Evolutionary conservation across 177 flowering plant species (phyloP).

Genomic region (Vitis hybrid): DNA sequence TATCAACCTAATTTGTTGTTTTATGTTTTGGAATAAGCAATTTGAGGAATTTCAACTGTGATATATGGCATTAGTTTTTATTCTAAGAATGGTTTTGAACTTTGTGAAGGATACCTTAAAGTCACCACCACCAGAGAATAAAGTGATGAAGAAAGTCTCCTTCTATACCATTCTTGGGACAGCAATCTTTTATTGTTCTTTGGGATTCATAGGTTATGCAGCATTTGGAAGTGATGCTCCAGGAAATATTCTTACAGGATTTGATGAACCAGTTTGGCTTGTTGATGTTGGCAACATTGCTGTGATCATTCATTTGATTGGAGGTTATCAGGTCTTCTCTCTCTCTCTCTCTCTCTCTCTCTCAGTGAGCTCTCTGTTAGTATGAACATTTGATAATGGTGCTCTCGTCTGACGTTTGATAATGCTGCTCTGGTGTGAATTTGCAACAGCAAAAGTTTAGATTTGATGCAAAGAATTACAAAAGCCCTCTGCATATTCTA

Average conservation of each 20-base stretch:
- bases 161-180: conserved; percentile 29
- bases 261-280: conserved; percentile 38
- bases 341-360: neutral
- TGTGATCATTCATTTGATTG: conserved; percentile 32
- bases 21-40: neutral
- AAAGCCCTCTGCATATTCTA: too few relatives aligned
- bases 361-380: neutral
- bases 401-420: too few relatives aligned
- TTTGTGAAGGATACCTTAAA: conserved; percentile 35
- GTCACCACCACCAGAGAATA: conserved; percentile 44
- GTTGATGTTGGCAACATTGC: conserved; percentile 34
- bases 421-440: too few relatives aligned
- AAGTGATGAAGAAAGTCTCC: conserved; percentile 37
- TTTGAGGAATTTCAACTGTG: neutral
- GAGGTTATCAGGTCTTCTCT: conserved; percentile 35
- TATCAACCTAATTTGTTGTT: neutral
- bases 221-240: conserved; percentile 42
- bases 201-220: conserved; percentile 41
- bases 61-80: too few relatives aligned
- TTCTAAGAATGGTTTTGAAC: too few relatives aligned
- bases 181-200: conserved; percentile 29
- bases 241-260: conserved; percentile 42
- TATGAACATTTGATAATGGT: too few relatives aligned
- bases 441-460: too few relatives aligned
- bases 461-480: too few relatives aligned